Evolutionary conservation across 169 alveolate species (phyloP).

Genomic region (Eimeria brunetti): DNA sequence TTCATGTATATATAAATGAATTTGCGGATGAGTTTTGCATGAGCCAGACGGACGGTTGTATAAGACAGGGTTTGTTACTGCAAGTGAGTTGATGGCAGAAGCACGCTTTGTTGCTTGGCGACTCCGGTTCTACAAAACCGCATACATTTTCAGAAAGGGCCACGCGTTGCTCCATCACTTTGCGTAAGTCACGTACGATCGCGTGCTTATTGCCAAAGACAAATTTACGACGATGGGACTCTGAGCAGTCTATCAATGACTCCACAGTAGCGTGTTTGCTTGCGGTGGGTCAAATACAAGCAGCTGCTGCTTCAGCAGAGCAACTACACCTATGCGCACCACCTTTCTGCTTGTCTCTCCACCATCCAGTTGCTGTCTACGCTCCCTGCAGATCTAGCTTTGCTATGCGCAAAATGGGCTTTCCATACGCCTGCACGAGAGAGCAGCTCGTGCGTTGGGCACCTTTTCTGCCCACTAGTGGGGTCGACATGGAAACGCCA

Average conservation of each 20-base stretch:
- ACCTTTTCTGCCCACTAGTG: no score
- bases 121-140: neutral
- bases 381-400: no score
- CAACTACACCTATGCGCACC: no score
- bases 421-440: neutral
- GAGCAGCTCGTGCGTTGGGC: neutral
- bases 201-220: neutral
- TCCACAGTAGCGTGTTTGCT: neutral
- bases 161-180: neutral
- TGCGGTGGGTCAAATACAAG: no score
- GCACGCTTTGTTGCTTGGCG: neutral
- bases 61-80: neutral
- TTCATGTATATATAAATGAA: neutral
- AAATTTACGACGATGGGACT: neutral
- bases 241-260: neutral
- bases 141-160: neutral
- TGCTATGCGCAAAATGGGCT: neutral
- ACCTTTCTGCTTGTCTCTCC: no score
- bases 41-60: neutral
- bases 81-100: neutral
- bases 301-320: neutral
- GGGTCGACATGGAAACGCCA: no score
- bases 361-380: no score
- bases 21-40: neutral
- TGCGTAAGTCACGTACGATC: no score